A percentile compares a stretch with the other conserved stretches of the same genome.
Evolutionary conservation across 1,284 basidiomycete species (phyloP).

Genomic region (Cystobasidium sp.): DNA sequence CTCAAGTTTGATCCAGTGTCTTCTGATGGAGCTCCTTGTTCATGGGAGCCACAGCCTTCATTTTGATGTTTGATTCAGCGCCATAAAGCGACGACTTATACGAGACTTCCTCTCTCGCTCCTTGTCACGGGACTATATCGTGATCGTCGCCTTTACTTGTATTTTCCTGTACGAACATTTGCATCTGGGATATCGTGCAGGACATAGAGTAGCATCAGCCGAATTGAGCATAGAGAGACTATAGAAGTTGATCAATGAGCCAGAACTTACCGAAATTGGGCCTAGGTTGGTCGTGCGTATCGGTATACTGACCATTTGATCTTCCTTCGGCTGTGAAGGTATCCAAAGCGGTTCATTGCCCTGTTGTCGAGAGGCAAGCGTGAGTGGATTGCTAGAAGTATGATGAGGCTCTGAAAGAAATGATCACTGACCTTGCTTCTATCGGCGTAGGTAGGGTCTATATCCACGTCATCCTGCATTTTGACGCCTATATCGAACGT

Average conservation of each 20-base stretch:
- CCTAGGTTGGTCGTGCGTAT: constrained; percentile 31
- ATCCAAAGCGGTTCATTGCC: constrained; percentile 34
- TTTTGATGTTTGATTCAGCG: too few species aligned
- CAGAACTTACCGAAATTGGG: constrained; percentile 24
- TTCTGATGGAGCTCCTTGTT: too few species aligned
- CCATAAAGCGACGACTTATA: too few species aligned
- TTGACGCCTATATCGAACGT: constrained; percentile 84
- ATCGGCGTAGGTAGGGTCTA: constrained; percentile 53
- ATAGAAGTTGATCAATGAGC: too few species aligned
- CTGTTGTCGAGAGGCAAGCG: background rate
- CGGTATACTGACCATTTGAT: constrained; percentile 40
- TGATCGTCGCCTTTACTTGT: constrained; percentile 19
- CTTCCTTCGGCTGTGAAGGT: constrained; percentile 27
- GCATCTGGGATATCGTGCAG: constrained; percentile 21
- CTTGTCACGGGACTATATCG: background rate
- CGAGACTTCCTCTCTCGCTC: background rate
- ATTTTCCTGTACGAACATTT: constrained; percentile 39
- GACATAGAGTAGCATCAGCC: too few species aligned
- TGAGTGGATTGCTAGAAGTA: background rate
- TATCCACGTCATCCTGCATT: constrained; percentile 70
- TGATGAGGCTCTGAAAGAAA: background rate
- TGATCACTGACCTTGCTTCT: constrained; percentile 19
- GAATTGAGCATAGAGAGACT: too few species aligned
- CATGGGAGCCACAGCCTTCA: too few species aligned
- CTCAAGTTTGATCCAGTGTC: too few species aligned